Evolutionary conservation across 2,329 filamentous ascomycete genomes (phyloP), one percentile per base, ranked within the genome.

Genomic region (Fusarium haematococcum): DNA sequence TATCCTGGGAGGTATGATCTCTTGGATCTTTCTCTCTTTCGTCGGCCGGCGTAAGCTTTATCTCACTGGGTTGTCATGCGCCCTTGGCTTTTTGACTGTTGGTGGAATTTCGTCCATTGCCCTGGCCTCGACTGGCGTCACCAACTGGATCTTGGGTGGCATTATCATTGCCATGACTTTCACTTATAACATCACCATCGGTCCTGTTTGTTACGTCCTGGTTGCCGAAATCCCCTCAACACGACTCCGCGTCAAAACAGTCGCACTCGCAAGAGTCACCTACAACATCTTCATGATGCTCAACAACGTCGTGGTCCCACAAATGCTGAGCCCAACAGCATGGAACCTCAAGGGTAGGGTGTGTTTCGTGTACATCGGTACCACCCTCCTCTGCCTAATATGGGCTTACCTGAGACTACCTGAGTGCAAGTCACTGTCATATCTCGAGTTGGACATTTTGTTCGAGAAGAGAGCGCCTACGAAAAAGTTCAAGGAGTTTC

Each of bases 81-180:
- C 71, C 37, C 72, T 79, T 1, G 48, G 80, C 14, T 77, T 86
- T 7, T 77, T 87, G 10, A 79, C 80, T 45, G 75, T 80, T 16
- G 83, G 87, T 27, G 85, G 84, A 18, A 77, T 85, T 8, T 75
- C 85, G 2, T 82, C 83, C 7, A 75, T 78, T 4, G 75, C 79
- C 10, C 74, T 81, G 18, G 79, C 80, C 11, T 79, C 82, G 32
- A 61, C 74, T 1, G 69, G 69, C 14, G 70, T 27, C 0, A 58
- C 77, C 5, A 76, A 84, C 20, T 84, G 82, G 81, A 81, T 79
- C 0, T 79, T 85, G 69, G 82, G 79, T 0, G 75, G 79, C 4
- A 77, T 86, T 4, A 80, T 83, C n/a, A 69, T 87, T 52, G 80
- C 84, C 63, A 86, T 83, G 82, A 82, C 84, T 4, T 81, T 83